Conservation (phyloP, 169 alveolate genomes). For the Eimeria mitis region DNA sequence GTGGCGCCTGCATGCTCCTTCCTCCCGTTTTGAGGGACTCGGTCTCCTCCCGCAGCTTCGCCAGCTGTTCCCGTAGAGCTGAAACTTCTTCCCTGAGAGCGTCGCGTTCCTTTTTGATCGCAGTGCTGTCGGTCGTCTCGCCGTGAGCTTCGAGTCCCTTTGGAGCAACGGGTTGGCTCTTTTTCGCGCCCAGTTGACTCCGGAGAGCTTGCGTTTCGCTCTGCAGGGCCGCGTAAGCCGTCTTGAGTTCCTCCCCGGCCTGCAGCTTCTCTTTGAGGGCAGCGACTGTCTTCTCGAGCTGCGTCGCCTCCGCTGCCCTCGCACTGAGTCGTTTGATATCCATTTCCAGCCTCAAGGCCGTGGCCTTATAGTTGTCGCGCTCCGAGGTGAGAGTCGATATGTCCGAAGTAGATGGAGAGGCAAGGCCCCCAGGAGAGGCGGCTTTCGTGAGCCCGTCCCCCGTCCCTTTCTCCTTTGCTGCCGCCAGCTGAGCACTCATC, state of each 20-base stretch:
- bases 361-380: slow-evolving; percentile 56
- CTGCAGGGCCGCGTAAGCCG: slow-evolving; percentile 48
- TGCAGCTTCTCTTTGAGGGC: slow-evolving; percentile 10
- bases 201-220: slow-evolving; percentile 16
- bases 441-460: neutral
- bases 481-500: slow-evolving; percentile 21
- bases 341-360: slow-evolving; percentile 47
- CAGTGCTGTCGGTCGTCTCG: neutral
- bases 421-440: neutral
- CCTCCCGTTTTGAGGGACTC: neutral
- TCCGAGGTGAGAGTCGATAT: slow-evolving; percentile 64
- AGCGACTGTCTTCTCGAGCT: slow-evolving; percentile 48
- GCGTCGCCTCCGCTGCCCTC: slow-evolving; percentile 32
- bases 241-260: slow-evolving; percentile 46
- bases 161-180: neutral
- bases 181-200: neutral
- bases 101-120: slow-evolving; percentile 8
- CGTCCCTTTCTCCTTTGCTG: neutral
- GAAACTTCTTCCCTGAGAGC: neutral
- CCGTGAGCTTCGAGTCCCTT: neutral
- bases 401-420: slow-evolving; percentile 49
- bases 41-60: slow-evolving; percentile 10
- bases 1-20: neutral
- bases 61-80: slow-evolving; percentile 17
- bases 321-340: slow-evolving; percentile 46